Evolutionary conservation across 805 yeast genomes (phyloP), one percentile per base, ranked within the genome.

Genomic region (Jamesozyma rosinii): DNA sequence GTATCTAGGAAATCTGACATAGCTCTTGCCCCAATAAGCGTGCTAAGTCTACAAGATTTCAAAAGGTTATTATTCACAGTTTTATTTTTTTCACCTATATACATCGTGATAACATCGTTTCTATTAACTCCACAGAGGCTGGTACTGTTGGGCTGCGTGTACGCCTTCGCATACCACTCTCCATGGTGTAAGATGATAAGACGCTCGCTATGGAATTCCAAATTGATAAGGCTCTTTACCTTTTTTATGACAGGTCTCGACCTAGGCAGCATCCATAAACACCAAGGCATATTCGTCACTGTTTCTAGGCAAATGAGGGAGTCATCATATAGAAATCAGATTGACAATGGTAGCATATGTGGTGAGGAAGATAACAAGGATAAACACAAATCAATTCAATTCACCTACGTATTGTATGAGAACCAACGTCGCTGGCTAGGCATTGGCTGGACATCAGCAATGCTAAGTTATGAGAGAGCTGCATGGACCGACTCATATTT

Each of bases 391-490:
- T 71, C 76, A n/a, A 87, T 85, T 19, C 67, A 89, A 44, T 92
- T 89, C 63, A 89, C 97, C 4, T 90, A 86, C 63, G 97, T 87
- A 1, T 70, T 92, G 10, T 89, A 81, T 63, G 98, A 90, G 61
- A 90, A 90, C 61, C 97, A 90, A 67, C 78, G 98, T 58, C 79
- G 94, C 55, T 90, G 98, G 98, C 71, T 90, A 33, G 97, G 97
- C 13, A 85, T 90, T 53, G 98, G 98, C 11, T 90, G 98, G 98
- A 90, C 97, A 0, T 72, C 94, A 14, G 88, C 88, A 57, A 71
- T 92, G 59, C 71, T 92, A 48, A 81, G 94, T 40, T 90, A 90
- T 59, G 98, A 90, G 65, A 75, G 98, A 58, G 81, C 95, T 0
- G 82, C 97, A 3, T 90, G 97, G 97, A 89, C 97, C 0, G 98